Percentiles rank a stretch among this genome's conserved stretches.
These are phyloP conservation scores for Coniosporium apollinis DNA, from an alignment of 495 filamentous ascomycete species.

Conservation along the genomic window DNA sequence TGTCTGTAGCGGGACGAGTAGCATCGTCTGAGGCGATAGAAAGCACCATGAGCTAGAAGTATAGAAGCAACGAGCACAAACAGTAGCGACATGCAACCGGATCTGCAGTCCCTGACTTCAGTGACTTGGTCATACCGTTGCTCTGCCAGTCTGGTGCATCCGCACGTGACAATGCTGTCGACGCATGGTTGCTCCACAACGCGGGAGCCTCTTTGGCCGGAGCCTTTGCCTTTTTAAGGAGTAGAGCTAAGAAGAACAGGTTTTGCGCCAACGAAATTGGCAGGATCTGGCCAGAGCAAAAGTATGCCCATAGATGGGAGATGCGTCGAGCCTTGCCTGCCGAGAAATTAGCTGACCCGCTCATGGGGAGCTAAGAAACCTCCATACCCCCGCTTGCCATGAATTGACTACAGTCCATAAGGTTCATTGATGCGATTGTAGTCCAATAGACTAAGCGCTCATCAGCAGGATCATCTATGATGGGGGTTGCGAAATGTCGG, in stretches of 20 bases:
- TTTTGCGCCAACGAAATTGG: constrained; percentile 21
- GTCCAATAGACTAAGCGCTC: neutral
- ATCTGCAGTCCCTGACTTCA: too few relatives aligned
- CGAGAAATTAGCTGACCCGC: neutral
- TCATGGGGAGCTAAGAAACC: neutral
- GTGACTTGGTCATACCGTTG: too few relatives aligned
- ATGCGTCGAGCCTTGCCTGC: constrained; percentile 8
- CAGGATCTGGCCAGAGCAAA: constrained; percentile 19
- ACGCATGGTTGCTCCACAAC: too few relatives aligned
- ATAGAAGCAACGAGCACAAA: too few relatives aligned
- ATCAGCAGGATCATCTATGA: too few relatives aligned
- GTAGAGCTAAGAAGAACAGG: constrained; percentile 17
- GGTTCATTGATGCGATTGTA: neutral
- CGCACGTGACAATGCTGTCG: too few relatives aligned
- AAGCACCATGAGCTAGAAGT: too few relatives aligned
- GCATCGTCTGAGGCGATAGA: too few relatives aligned
- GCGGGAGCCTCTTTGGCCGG: neutral
- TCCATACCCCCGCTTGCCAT: neutral
- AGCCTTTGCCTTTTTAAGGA: constrained; percentile 1
- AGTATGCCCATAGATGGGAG: constrained; percentile 21
- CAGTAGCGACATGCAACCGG: too few relatives aligned
- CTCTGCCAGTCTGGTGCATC: too few relatives aligned
- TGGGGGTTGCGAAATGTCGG: too few relatives aligned
- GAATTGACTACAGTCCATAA: neutral
- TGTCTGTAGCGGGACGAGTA: too few relatives aligned